These are phyloP conservation scores for Apostasia ramifera DNA, from an alignment of 106 monocot species.

Conservation along the genomic window DNA sequence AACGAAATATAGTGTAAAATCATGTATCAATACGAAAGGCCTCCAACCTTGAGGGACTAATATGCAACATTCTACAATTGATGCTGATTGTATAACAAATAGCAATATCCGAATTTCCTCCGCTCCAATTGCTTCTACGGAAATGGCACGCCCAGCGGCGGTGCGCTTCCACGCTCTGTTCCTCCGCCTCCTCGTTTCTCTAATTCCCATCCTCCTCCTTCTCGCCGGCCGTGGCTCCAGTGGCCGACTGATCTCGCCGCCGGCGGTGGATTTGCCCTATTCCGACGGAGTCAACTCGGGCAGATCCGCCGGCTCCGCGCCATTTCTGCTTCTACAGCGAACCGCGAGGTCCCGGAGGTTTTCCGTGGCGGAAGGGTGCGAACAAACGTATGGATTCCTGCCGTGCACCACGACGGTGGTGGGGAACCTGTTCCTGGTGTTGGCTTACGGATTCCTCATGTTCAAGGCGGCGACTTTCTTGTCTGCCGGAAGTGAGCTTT, in stretches of 20 bases:
- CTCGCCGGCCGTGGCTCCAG: slow-evolving; percentile 3
- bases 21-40: too few relatives aligned
- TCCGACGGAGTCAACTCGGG: slow-evolving; percentile 22
- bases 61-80: too few relatives aligned
- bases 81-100: too few relatives aligned
- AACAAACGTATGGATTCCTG: slow-evolving; percentile 70
- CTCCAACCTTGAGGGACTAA: too few relatives aligned
- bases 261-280: not conserved
- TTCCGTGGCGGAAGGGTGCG: slow-evolving; percentile 23
- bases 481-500: slow-evolving; percentile 74
- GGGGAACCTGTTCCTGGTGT: slow-evolving; percentile 73
- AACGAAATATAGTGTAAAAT: too few relatives aligned
- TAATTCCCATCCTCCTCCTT: slow-evolving; percentile 16
- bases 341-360: not conserved
- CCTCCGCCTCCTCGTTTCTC: slow-evolving; percentile 10
- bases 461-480: slow-evolving; percentile 68
- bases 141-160: not conserved
- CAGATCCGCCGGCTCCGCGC: not conserved
- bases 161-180: not conserved
- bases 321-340: slow-evolving; percentile 12
- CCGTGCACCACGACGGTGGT: slow-evolving; percentile 71
- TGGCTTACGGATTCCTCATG: slow-evolving; percentile 83
- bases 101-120: too few relatives aligned
- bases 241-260: slow-evolving; percentile 15
- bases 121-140: not conserved